Evolutionary conservation across 1,284 basidiomycete species (phyloP), one percentile per base, ranked within the genome.

Genomic region (Ganoderma meredithae): DNA sequence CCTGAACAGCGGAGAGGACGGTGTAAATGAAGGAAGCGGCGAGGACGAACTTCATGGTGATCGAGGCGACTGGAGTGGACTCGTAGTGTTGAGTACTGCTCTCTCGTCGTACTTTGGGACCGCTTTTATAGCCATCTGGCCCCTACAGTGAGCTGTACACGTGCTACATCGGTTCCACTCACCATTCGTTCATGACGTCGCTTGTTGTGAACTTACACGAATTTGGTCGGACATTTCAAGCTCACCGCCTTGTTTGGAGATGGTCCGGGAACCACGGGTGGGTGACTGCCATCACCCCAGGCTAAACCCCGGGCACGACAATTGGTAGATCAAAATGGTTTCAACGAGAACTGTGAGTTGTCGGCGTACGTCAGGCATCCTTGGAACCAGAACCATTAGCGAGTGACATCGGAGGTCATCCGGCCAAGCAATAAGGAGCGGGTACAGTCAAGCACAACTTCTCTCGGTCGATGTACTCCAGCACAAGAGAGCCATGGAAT

Each of bases 41-140:
- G n/a, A 63, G 22, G n/a, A 43, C 8, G 43, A 41, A 60, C 62
- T 67, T 67, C 61, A 67, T 67, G 33, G 17, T 31, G n/a, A 33
- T 17, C 22, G 53, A 49, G 43, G 13, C 17, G 41, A 22, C 17
- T 44, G 27, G 7, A 47, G 9, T 44, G 43, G 15, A 59, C 17
- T 44, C 27, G 39, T 41, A 41, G 59, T 25, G 17, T 12, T 27
- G 49, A 53, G 49, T 53, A 53, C 49, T 53, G 49, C 25, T 31
- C 27, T 25, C 49, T 27, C 49, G 25, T 53, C 12, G 12, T 25
- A 27, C 15, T 53, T 53, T 13, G 27, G 49, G 3, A 7, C 22
- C 12, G 49, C 12, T 53, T 53, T 53, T 53, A 53, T 53, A 53
- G 25, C 44, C 9, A 2, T n/a, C 44, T 47, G n/a, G n/a, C 8